Evolutionary conservation across 768 basidiomycete species (phyloP).

Genomic region (Boletellus emodensis): DNA sequence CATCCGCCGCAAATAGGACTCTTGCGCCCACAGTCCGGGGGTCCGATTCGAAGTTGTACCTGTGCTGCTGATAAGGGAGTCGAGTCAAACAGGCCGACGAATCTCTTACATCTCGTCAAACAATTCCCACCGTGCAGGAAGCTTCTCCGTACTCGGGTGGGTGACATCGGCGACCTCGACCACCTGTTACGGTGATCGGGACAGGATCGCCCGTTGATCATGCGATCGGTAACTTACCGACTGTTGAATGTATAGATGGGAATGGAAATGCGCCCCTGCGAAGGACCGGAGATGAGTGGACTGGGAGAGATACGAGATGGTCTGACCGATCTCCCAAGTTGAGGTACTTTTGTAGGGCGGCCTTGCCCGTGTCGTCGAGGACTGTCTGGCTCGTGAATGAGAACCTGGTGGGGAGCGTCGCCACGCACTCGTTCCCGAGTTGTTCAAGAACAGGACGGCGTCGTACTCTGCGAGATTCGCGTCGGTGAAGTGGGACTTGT

Average conservation of each 20-base stretch:
- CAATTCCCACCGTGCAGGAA: conserved; percentile 51
- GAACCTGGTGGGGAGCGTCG: not conserved
- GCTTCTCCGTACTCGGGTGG: conserved; percentile 58
- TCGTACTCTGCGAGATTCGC: conserved; percentile 54
- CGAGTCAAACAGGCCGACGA: not conserved
- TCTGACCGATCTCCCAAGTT: conserved; percentile 59
- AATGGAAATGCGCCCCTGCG: conserved; percentile 64
- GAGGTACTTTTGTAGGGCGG: conserved; percentile 61
- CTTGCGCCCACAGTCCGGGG: conserved; percentile 59
- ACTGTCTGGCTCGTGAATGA: conserved; percentile 30
- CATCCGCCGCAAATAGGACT: conserved; percentile 62
- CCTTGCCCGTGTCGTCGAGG: conserved; percentile 54
- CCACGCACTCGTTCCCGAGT: conserved; percentile 59
- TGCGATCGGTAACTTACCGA: conserved; percentile 43
- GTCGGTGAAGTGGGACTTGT: conserved; percentile 52
- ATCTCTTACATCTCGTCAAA: conserved; percentile 55
- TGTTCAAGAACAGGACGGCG: conserved; percentile 64
- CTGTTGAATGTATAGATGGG: conserved; percentile 61
- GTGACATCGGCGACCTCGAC: conserved; percentile 52
- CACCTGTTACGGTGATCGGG: conserved; percentile 36
- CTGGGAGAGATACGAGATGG: not conserved
- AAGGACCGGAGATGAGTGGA: not conserved
- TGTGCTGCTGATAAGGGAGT: conserved; percentile 24
- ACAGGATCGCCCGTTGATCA: not conserved
- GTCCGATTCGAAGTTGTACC: conserved; percentile 72